These are phyloP conservation scores for Schizonepeta tenuifolia DNA, from an alignment of 257 asterid genomes.

Conservation along the genomic window DNA sequence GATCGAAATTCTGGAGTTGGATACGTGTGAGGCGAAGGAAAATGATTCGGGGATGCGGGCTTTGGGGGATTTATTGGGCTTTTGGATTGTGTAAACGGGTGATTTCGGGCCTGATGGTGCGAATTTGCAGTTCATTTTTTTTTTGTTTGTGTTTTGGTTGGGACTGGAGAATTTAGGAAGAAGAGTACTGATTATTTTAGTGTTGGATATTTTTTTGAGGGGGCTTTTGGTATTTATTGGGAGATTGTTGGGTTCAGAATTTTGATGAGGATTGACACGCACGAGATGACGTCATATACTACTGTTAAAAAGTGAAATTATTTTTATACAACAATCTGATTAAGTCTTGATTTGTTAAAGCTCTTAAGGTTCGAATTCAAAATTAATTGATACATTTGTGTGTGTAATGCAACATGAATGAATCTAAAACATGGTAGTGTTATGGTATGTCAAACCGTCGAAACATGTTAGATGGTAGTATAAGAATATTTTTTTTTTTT, in stretches of 20 bases:
- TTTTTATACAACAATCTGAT: too few relatives aligned
- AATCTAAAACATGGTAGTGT: too few relatives aligned
- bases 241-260: not conserved
- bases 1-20: slow-evolving; percentile 20
- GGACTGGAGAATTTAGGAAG: not conserved
- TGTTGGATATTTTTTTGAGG: not conserved
- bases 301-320: not conserved
- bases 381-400: too few relatives aligned
- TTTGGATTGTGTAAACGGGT: not conserved
- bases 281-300: not conserved
- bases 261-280: not conserved
- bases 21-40: slow-evolving; percentile 30
- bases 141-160: not conserved
- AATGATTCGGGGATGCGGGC: slow-evolving; percentile 20
- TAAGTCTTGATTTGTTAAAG: too few relatives aligned
- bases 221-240: not conserved
- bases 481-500: too few relatives aligned
- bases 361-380: too few relatives aligned
- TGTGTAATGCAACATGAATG: too few relatives aligned
- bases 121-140: slow-evolving; percentile 7
- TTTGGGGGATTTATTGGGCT: slow-evolving; percentile 7
- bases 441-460: too few relatives aligned
- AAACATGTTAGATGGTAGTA: too few relatives aligned
- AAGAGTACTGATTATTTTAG: not conserved
- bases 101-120: slow-evolving; percentile 4